A percentile compares a stretch with the other conserved stretches of the same genome.
phyloP scores from a whole-genome alignment of 148 eudicot species.

The Cornus controversa region DNA sequence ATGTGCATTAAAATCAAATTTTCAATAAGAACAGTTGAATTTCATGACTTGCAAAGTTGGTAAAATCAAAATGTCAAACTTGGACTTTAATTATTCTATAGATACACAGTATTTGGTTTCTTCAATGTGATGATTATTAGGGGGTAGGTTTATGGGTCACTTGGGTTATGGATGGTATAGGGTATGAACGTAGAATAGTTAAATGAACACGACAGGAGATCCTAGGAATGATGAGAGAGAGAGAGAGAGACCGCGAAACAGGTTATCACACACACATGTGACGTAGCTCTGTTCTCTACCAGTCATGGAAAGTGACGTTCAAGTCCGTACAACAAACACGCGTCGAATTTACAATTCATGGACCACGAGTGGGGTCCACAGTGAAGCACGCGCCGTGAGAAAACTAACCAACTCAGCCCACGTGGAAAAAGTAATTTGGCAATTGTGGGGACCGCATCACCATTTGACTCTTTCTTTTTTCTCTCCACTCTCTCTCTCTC shows the following conservation, averaged over 20 bases:
- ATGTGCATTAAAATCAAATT: too few relatives aligned
- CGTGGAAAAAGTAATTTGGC: neutral
- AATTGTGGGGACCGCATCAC: neutral
- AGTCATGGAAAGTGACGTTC: conserved; percentile 8
- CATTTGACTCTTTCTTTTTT: neutral
- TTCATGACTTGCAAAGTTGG: too few relatives aligned
- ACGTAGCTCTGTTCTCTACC: neutral
- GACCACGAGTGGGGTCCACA: conserved; percentile 23
- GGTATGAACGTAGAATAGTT: too few relatives aligned
- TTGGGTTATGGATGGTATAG: too few relatives aligned
- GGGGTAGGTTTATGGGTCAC: too few relatives aligned
- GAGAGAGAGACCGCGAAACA: conserved; percentile 6
- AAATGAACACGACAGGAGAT: conserved; percentile 1
- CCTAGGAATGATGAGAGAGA: conserved; percentile 10
- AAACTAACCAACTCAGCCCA: neutral
- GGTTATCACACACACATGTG: neutral
- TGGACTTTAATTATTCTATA: too few relatives aligned
- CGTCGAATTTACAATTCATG: neutral
- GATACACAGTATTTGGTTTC: too few relatives aligned
- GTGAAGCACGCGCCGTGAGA: conserved; percentile 18
- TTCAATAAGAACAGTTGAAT: too few relatives aligned
- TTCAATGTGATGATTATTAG: too few relatives aligned
- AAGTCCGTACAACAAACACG: conserved; percentile 7
- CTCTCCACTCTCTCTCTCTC: neutral
- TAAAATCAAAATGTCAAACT: too few relatives aligned